Evolutionary conservation across 768 basidiomycete species (phyloP), one percentile per base, ranked within the genome.

Genomic region (Boletus tomentosulus): DNA sequence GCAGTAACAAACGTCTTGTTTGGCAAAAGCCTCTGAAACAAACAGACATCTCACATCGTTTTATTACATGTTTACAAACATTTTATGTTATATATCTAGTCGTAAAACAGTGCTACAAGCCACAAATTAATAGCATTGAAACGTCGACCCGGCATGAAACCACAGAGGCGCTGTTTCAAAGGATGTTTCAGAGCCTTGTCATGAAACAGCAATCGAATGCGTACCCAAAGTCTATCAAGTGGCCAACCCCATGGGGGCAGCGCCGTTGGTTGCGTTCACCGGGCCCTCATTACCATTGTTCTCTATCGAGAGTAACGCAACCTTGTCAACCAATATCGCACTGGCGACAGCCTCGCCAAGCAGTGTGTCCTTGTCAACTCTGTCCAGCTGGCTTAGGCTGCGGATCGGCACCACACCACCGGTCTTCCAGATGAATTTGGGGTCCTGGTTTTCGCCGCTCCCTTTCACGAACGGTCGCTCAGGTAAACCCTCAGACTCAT

Each of bases 391-490:
- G n/a, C 45, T 55, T n/a, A 61, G 54, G 46, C 51, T 61, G 24
- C 57, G 57, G 48, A 27, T 65, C 15, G 33, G 56, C 27, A 33
- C 48, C 30, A 30, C 28, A 15, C 57, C 54, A 28, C 58, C 46
- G 6, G 55, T 22, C 46, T 55, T 71, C 70, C 68, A 66, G 1
- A 27, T 34, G 11, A 66, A 62, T 52, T 71, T 75, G 19, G 71
- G 67, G 33, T 75, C 74, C 50, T 68, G 68, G 38, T 71, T 63
- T 56, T 77, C 78, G 25, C 63, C 60, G 42, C 57, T 56, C 25
- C 77, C 77, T 68, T 76, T 84, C 15, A 74, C 75, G 4, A 73
- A 74, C 2, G 77, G 75, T 39, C 81, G 71, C 57, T 83, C 80
- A 54, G 71, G 79, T 12, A 63, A 67, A 19, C 66, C 66, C 42